Conservation (phyloP, 352 stramenopile species). For the Globisporangium nagaii region DNA sequence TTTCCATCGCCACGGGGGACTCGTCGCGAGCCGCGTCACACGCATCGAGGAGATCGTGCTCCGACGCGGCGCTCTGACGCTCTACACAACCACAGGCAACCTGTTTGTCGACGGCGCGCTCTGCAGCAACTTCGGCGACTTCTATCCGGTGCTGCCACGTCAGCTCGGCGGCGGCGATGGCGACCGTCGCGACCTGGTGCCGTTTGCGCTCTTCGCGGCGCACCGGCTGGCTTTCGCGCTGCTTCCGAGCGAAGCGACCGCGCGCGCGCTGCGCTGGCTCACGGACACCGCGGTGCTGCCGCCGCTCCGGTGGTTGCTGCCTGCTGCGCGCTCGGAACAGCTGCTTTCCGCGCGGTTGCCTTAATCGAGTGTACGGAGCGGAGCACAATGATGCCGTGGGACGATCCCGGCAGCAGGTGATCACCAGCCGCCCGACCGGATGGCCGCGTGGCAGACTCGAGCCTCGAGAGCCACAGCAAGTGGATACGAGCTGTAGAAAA, state of each 20-base stretch:
- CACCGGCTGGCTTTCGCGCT: conserved; percentile 47
- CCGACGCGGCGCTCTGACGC: conserved; percentile 32
- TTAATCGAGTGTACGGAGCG: not conserved
- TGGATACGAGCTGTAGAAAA: not conserved
- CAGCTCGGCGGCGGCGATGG: conserved; percentile 7
- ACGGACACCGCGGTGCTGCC: conserved; percentile 51
- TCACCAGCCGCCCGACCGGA: not conserved
- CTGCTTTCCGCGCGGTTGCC: not conserved
- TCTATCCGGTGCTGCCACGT: conserved; percentile 37
- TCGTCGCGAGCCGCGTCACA: conserved; percentile 17
- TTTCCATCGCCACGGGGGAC: too few species aligned
- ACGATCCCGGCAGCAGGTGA: not conserved
- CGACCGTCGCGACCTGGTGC: conserved; percentile 32
- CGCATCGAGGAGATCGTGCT: conserved; percentile 16
- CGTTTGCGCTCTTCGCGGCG: conserved; percentile 40
- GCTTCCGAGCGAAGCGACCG: conserved; percentile 38
- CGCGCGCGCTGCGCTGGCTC: conserved; percentile 28
- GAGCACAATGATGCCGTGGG: not conserved
- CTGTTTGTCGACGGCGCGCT: conserved; percentile 61
- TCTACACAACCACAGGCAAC: conserved; percentile 66
- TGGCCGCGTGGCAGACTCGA: not conserved
- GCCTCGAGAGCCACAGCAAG: not conserved
- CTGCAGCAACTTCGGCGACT: conserved; percentile 77
- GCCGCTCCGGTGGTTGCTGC: conserved; percentile 16
- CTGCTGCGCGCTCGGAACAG: not conserved